These are phyloP conservation scores for Pseudonitzschia delicatissima DNA, from an alignment of 108 stramenopile genomes.

Conservation along the genomic window DNA sequence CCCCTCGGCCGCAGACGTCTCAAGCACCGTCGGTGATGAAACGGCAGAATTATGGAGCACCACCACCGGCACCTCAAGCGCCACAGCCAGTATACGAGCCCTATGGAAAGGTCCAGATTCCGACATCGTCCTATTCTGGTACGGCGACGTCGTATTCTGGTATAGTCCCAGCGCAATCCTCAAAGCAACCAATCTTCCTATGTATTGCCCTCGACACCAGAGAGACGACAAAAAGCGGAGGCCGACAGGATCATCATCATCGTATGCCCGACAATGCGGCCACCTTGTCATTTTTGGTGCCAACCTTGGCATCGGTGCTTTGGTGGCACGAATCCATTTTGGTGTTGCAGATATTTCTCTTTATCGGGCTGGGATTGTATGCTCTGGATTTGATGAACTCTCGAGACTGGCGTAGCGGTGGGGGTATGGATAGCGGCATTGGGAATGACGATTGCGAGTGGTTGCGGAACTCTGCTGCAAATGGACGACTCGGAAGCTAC, in stretches of 20 bases:
- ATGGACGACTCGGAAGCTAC: slow-evolving; percentile 27
- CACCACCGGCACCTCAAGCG: not conserved
- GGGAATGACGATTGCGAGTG: slow-evolving; percentile 40
- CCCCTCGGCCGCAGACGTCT: not conserved
- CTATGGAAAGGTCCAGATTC: slow-evolving; percentile 6
- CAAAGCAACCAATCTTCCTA: not conserved
- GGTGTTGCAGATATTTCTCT: slow-evolving; percentile 40
- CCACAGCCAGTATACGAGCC: not conserved
- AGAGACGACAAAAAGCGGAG: not conserved
- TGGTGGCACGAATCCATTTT: slow-evolving; percentile 51
- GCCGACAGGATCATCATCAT: not conserved
- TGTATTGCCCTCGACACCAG: not conserved
- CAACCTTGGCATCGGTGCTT: slow-evolving; percentile 49
- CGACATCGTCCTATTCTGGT: not conserved
- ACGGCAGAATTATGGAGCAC: not conserved
- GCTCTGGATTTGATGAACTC: slow-evolving; percentile 63
- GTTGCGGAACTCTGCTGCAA: slow-evolving; percentile 36
- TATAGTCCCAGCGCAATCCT: slow-evolving; percentile 6
- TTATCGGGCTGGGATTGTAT: slow-evolving; percentile 45
- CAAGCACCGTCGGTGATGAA: not conserved
- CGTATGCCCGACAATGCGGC: slow-evolving; percentile 24
- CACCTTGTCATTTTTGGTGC: slow-evolving; percentile 41
- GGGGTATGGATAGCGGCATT: slow-evolving; percentile 51
- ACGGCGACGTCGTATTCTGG: no score
- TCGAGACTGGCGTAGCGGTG: slow-evolving; percentile 37